Base-by-base conservation (phyloP, 805 yeast species). In the Cyberlindnera amylophila region DNA sequence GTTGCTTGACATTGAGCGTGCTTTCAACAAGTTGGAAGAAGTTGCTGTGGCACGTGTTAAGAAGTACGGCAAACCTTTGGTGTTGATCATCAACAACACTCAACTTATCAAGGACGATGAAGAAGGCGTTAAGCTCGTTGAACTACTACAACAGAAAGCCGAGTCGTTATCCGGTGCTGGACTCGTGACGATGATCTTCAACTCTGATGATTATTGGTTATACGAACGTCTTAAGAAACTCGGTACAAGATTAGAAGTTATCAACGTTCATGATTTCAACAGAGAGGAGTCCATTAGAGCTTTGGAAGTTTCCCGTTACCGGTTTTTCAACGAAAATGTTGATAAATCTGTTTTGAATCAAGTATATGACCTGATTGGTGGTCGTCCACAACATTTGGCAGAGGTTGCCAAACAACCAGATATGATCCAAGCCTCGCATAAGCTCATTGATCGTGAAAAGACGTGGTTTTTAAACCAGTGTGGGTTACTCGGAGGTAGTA, bases 381-480 rank as follows among this genome's bases (percentile, higher is more conserved):
- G 95, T 1, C 70, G 95, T 36, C 89, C 95, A 0, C 95, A 86
- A 61, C 91, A 86, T 60, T 62, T 86, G 4, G 75, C 84, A 2
- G 82, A 81, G 36, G 91, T 83, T 1, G 77, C 86, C 0, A 67
- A 80, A 28, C 82, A 79, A 39, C 49, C 55, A 17, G 77, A 81
- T 52, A 67, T 80, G 53, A 53, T 81, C 26, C 61, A 63, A 27
- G 88, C 88, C 0, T 79, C 86, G 49, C 84, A 84, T 52, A 72
- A 70, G 45, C 69, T 86, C 27, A 84, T 86, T 43, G 93, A 86
- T 58, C 67, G 82, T 8, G 95, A 86, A 52, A 84, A 83, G 57
- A 84, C 89, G 0, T 86, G 95, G 95, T 82, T 86, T 49, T 68
- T 86, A 50, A 86, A 84, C 56, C 87, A 86, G 53, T 86, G 95